phyloP scores from a whole-genome alignment of 2,329 filamentous ascomycete species.

The Penicillium sp. region DNA sequence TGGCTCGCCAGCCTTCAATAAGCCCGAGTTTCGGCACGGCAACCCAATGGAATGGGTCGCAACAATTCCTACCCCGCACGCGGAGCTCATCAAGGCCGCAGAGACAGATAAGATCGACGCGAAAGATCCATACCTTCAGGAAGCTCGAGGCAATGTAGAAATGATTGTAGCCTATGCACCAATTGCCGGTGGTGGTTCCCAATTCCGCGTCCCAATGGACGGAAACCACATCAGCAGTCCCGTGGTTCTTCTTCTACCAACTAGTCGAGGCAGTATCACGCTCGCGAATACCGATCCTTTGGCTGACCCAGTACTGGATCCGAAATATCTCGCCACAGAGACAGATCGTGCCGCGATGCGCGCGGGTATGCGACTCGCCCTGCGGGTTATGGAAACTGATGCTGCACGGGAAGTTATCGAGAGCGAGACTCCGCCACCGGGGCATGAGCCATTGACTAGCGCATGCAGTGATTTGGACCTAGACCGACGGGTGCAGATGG shows the following conservation, averaged over 20 bases:
- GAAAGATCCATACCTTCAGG: background rate
- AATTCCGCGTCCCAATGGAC: slow-evolving; percentile 17
- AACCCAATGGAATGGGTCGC: slow-evolving; percentile 15
- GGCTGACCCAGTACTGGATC: slow-evolving; percentile 26
- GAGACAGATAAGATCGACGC: background rate
- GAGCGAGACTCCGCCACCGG: background rate
- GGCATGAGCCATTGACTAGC: background rate
- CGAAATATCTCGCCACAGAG: slow-evolving; percentile 30
- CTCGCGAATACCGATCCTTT: slow-evolving; percentile 14
- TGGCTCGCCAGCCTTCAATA: background rate
- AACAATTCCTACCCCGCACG: background rate
- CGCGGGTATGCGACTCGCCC: background rate
- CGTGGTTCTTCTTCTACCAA: slow-evolving; percentile 19
- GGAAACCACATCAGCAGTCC: slow-evolving; percentile 24
- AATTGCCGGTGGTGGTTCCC: slow-evolving; percentile 10
- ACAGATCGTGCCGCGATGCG: slow-evolving; percentile 4
- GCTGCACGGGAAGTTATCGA: background rate
- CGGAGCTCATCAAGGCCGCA: background rate
- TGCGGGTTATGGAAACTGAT: background rate
- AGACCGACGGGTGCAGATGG: slow-evolving; percentile 3
- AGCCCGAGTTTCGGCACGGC: background rate
- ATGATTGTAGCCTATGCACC: slow-evolving; percentile 26
- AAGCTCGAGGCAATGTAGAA: slow-evolving; percentile 8
- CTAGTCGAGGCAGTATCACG: slow-evolving; percentile 22
- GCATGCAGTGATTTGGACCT: slow-evolving; percentile 3